Conservation (phyloP, 2,329 filamentous ascomycete species). For the Colletotrichum filicis region DNA sequence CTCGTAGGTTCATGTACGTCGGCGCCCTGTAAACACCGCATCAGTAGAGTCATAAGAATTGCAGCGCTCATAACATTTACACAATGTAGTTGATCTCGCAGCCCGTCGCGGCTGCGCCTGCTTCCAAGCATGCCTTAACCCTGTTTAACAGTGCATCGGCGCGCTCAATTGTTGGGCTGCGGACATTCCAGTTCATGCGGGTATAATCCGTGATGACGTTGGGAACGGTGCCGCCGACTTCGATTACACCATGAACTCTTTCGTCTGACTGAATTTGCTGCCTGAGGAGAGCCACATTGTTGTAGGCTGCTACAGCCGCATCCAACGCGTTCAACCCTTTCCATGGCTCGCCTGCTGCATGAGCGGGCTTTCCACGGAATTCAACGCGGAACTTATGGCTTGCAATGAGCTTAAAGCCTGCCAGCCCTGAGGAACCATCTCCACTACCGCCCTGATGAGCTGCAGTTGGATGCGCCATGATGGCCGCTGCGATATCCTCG, state of each 20-base stretch:
- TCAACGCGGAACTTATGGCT: slow-evolving; percentile 46
- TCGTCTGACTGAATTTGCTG: slow-evolving; percentile 51
- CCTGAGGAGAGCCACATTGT: slow-evolving; percentile 47
- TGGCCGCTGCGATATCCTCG: slow-evolving; percentile 48
- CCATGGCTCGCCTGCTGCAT: slow-evolving; percentile 50
- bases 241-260: slow-evolving; percentile 50
- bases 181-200: slow-evolving; percentile 52
- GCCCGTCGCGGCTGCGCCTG: slow-evolving; percentile 46
- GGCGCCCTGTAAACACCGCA: slow-evolving; percentile 39
- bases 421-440: slow-evolving; percentile 36
- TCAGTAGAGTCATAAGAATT: background rate
- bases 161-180: slow-evolving; percentile 45
- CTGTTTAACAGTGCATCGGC: slow-evolving; percentile 42
- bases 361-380: slow-evolving; percentile 47
- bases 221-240: slow-evolving; percentile 47
- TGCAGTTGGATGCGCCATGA: slow-evolving; percentile 43
- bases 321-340: slow-evolving; percentile 51
- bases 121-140: slow-evolving; percentile 50
- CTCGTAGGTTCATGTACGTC: slow-evolving; percentile 56
- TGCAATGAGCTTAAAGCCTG: slow-evolving; percentile 44
- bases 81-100: slow-evolving; percentile 48
- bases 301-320: slow-evolving; percentile 49
- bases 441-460: slow-evolving; percentile 24
- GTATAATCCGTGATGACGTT: slow-evolving; percentile 54
- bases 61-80: slow-evolving; percentile 38